A percentile compares a stretch with the other conserved stretches of the same genome.
Conservation (phyloP, 1,284 basidiomycete species). For the Tilletia caries region DNA sequence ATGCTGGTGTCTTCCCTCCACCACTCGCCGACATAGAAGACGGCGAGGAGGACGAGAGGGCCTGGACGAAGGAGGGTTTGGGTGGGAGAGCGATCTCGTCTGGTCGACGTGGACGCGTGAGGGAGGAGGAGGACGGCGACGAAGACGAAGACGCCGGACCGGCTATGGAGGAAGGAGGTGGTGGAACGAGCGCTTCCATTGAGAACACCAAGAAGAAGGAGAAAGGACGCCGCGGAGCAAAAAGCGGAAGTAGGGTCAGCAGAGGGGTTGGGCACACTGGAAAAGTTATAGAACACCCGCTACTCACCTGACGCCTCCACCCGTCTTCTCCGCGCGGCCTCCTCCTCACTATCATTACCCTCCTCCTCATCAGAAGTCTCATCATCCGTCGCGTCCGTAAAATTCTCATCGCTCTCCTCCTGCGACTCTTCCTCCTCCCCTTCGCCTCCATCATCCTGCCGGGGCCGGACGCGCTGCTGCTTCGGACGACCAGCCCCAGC, state of each 20-base stretch:
- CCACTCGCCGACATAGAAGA: not conserved
- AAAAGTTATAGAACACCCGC: too few species aligned
- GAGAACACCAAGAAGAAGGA: too few species aligned
- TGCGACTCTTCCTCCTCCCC: slow-evolving; percentile 1
- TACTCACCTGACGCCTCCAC: not conserved
- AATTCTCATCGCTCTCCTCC: slow-evolving; percentile 9
- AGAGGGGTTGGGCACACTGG: too few species aligned
- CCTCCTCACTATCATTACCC: not conserved
- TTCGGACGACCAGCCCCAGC: too few species aligned
- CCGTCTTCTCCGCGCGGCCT: not conserved
- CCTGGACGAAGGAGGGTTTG: not conserved
- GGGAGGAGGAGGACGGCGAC: too few species aligned
- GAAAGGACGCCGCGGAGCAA: too few species aligned
- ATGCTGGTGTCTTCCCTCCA: too few species aligned
- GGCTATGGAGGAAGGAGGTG: too few species aligned
- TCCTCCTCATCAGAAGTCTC: slow-evolving; percentile 6
- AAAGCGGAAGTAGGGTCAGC: too few species aligned
- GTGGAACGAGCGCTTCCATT: not conserved
- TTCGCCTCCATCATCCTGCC: not conserved
- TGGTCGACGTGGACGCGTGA: not conserved
- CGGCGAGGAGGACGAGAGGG: not conserved
- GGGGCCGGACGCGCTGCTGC: not conserved
- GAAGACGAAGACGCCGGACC: too few species aligned
- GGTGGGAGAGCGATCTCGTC: not conserved
- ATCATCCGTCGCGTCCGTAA: slow-evolving; percentile 1